These are phyloP conservation scores for Leccinum angustisporum DNA, from an alignment of 1,284 basidiomycete species.

Conservation along the genomic window DNA sequence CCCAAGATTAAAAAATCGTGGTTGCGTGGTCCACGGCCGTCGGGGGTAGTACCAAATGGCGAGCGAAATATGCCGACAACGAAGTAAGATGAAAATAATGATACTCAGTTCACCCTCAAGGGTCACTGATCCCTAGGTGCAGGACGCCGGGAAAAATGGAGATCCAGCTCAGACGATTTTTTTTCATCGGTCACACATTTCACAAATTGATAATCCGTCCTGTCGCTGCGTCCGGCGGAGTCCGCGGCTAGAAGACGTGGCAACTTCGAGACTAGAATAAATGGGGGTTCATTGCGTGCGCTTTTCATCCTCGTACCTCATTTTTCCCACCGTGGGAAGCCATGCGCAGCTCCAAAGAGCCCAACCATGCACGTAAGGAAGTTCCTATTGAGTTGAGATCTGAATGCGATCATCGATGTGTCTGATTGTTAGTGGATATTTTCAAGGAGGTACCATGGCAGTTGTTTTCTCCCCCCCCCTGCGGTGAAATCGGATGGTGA, in stretches of 20 bases:
- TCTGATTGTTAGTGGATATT: background rate
- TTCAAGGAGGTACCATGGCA: background rate
- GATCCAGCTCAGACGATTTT: background rate
- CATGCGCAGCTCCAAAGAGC: background rate
- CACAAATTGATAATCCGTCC: background rate
- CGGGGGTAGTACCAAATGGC: conserved; percentile 3
- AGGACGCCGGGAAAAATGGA: conserved; percentile 2
- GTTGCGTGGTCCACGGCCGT: conserved; percentile 8
- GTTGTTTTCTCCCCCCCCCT: background rate
- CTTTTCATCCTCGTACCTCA: background rate
- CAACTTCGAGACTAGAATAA: conserved; percentile 2
- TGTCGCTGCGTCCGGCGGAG: conserved; percentile 1
- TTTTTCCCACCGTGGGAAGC: background rate
- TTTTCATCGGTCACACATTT: background rate
- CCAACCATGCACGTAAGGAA: background rate
- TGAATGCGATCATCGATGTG: conserved; percentile 1
- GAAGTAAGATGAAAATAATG: conserved; percentile 15
- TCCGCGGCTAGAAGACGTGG: conserved; percentile 12
- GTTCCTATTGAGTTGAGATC: conserved; percentile 1
- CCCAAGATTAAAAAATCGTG: conserved; percentile 26
- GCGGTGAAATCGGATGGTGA: conserved; percentile 11
- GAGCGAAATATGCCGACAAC: conserved; percentile 11
- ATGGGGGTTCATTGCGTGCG: conserved; percentile 2
- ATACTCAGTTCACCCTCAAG: conserved; percentile 2
- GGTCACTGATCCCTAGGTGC: conserved; percentile 1